phyloP scores from a whole-genome alignment of 2,329 filamentous ascomycete genomes.

The Tolypocladium sp. region DNA sequence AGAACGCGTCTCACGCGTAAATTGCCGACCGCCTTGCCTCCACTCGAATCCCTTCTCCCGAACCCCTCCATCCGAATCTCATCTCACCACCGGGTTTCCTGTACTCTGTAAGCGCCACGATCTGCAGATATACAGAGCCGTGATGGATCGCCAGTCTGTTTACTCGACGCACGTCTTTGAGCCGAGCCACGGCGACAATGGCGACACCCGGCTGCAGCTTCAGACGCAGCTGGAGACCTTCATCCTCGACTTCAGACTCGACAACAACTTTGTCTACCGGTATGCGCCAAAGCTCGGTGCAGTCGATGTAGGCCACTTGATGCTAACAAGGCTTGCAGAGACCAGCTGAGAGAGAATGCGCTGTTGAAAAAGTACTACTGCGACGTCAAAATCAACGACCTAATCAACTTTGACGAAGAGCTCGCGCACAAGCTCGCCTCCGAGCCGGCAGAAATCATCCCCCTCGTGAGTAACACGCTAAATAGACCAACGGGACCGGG shows the following conservation, averaged over 20 bases:
- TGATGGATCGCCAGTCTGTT: conserved; percentile 81
- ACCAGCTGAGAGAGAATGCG: conserved; percentile 91
- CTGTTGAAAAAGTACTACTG: conserved; percentile 91
- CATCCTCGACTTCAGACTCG: conserved; percentile 85
- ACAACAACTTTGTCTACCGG: conserved; percentile 94
- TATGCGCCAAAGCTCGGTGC: conserved; percentile 26
- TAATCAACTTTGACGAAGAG: conserved; percentile 95
- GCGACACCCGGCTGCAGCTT: conserved; percentile 62
- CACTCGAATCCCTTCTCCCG: conserved; percentile 10
- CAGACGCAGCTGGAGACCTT: conserved; percentile 81
- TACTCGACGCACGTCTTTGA: conserved; percentile 79
- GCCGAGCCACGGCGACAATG: conserved; percentile 53
- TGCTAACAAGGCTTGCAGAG: conserved; percentile 43
- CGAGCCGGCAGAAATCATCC: conserved; percentile 87
- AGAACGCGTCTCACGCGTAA: conserved; percentile 11
- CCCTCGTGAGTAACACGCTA: conserved; percentile 53
- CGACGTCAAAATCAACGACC: conserved; percentile 88
- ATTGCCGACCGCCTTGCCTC: conserved; percentile 5
- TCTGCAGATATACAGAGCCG: conserved; percentile 8
- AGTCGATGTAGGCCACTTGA: not conserved
- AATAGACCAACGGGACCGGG: not conserved
- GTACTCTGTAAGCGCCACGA: not conserved
- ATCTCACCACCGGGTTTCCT: not conserved
- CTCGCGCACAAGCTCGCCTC: conserved; percentile 82
- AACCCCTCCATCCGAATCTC: conserved; percentile 6